phyloP scores from a whole-genome alignment of 2,329 filamentous ascomycete genomes.

The Sclerotinia sclerotiorum region DNA sequence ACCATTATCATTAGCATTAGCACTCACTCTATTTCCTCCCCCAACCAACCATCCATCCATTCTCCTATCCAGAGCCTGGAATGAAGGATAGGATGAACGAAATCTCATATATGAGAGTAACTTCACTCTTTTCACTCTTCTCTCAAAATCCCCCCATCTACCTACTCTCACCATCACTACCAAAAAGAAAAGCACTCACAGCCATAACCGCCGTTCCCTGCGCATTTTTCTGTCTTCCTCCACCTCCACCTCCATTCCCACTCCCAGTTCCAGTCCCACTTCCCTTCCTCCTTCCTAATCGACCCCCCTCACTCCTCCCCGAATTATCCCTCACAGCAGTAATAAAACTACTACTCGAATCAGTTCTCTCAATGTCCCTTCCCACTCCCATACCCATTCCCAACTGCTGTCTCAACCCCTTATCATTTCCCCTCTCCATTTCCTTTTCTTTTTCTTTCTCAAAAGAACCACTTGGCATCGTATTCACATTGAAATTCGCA shows the following conservation, averaged over 20 bases:
- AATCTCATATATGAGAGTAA: neutral
- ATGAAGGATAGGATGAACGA: no score
- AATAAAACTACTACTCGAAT: conserved; percentile 34
- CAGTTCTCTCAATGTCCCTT: conserved; percentile 25
- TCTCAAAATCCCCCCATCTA: neutral
- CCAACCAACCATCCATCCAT: no score
- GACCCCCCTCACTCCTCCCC: conserved; percentile 9
- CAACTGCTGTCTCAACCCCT: conserved; percentile 3
- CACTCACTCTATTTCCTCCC: neutral
- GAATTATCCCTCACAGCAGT: conserved; percentile 35
- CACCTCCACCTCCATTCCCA: neutral
- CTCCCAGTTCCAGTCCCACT: conserved; percentile 21
- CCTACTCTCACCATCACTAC: neutral
- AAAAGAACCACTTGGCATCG: neutral
- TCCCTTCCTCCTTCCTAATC: conserved; percentile 9
- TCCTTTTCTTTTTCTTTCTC: neutral
- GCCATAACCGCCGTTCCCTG: conserved; percentile 23
- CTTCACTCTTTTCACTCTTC: no score
- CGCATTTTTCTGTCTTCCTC: neutral
- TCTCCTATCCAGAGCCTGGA: neutral
- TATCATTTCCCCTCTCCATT: neutral
- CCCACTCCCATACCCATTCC: neutral
- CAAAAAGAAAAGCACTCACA: neutral
- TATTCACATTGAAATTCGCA: no score
- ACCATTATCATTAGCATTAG: neutral